Percentiles rank a stretch among this genome's conserved stretches.
Conservation (phyloP, 192 early-diverging fungal genomes). For the Coemansia sp. region DNA sequence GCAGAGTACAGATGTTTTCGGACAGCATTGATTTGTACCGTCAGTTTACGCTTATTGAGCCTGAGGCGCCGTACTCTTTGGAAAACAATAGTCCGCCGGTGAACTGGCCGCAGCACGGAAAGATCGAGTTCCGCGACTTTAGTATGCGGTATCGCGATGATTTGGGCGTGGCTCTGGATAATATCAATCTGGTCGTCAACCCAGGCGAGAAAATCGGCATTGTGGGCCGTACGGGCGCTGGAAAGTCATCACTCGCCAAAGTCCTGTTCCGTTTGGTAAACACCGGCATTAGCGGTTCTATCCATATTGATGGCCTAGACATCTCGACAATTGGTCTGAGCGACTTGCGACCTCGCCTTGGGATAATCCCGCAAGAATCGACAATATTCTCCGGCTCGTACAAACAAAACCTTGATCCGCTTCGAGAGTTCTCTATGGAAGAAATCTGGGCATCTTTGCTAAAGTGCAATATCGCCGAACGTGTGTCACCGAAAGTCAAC, state of each 20-base stretch:
- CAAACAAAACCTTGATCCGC: conserved; percentile 80
- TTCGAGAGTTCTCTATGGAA: conserved; percentile 65
- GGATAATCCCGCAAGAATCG: conserved; percentile 73
- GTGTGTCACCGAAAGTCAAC: background rate
- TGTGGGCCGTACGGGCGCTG: conserved; percentile 73
- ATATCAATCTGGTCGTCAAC: conserved; percentile 24
- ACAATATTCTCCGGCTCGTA: conserved; percentile 68
- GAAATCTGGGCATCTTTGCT: conserved; percentile 68
- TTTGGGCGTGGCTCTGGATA: conserved; percentile 33
- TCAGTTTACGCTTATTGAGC: conserved; percentile 48
- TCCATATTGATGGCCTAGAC: conserved; percentile 72
- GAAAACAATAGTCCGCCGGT: conserved; percentile 41
- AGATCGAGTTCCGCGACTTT: conserved; percentile 58
- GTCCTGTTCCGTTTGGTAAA: conserved; percentile 73
- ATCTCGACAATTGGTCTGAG: conserved; percentile 59
- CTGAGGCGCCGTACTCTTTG: conserved; percentile 61
- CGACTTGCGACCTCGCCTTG: conserved; percentile 56
- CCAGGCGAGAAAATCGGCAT: conserved; percentile 63
- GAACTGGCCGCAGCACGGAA: conserved; percentile 63
- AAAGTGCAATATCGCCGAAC: conserved; percentile 17
- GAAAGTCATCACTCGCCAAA: conserved; percentile 72
- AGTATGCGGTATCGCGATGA: conserved; percentile 60
- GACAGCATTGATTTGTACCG: conserved; percentile 27
- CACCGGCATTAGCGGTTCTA: conserved; percentile 51
- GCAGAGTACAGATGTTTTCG: conserved; percentile 11